phyloP scores from a whole-genome alignment of 2,329 filamentous ascomycete genomes.

The Coleophoma crateriformis region DNA sequence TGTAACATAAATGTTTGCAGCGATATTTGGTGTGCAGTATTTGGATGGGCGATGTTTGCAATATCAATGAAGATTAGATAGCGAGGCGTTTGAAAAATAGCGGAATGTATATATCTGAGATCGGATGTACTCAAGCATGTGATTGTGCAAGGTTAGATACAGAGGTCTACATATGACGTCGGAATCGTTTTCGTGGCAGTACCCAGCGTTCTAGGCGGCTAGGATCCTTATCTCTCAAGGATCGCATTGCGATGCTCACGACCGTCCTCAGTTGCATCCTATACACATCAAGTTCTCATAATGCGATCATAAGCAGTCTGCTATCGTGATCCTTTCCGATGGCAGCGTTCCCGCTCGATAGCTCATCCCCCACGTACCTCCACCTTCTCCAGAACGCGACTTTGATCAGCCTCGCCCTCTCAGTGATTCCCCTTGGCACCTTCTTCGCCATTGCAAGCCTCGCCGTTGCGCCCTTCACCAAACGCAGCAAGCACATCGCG shows the following conservation, averaged over 20 bases:
- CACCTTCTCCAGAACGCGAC: conserved; percentile 42
- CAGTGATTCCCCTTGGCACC: conserved; percentile 11
- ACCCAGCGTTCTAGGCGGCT: too few species aligned
- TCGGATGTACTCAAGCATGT: too few species aligned
- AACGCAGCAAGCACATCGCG: conserved; percentile 4
- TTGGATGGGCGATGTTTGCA: not conserved
- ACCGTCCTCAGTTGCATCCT: too few species aligned
- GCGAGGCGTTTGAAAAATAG: too few species aligned
- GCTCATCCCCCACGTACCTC: conserved; percentile 9
- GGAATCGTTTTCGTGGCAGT: too few species aligned
- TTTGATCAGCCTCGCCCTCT: conserved; percentile 29
- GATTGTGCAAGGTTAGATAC: too few species aligned
- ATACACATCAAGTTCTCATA: too few species aligned
- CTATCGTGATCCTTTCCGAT: not conserved
- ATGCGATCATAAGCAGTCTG: not conserved
- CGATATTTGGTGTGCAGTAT: not conserved
- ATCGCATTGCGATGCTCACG: too few species aligned
- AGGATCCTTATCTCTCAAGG: too few species aligned
- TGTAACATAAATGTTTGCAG: conserved; percentile 2
- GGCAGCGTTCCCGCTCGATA: not conserved
- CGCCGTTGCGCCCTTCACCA: conserved; percentile 10
- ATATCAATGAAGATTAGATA: not conserved
- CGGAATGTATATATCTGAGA: too few species aligned
- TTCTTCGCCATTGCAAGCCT: conserved; percentile 3
- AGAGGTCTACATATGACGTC: too few species aligned